Evolutionary conservation across 2,329 filamentous ascomycete genomes (phyloP), one percentile per base, ranked within the genome.

Genomic region (Knufia fluminis): DNA sequence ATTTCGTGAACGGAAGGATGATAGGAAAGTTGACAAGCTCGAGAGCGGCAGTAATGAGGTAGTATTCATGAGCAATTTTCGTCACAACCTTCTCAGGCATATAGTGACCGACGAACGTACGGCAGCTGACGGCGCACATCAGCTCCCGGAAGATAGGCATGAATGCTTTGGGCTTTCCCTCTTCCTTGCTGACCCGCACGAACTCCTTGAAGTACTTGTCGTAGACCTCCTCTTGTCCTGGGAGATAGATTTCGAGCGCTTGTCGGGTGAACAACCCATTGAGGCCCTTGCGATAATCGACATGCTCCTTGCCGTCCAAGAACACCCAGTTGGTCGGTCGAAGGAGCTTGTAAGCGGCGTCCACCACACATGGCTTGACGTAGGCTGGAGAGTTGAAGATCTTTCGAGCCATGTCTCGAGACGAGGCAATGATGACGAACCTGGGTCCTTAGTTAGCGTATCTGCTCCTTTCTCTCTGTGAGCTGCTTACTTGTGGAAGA

Each of bases 11-110:
- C 33, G 91, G 91, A 35, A 97, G 70, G 65, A 97, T 96, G 70
- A 97, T 85, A 52, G 92, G 91, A 74, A 97, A 95, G 75, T 97
- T 97, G 75, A 98, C 92, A 41, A 97, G 79, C 69, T 98, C 92
- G 59, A 97, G 79, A 19, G 92, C 92, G 51, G 86, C 91, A 12
- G 92, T 97, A 65, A 97, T 94, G 57, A 91, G 79, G 70, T 94
- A 97, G 73, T 95, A 98, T 70, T 97, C 90, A 68, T 95, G 85
- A 54, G 91, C 85, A 57, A 97, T 92, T 74, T 86, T 90, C 78
- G 94, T 91, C 62, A 97, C 83, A 43, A 85, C 81, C 65, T 88
- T 85, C 52, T 95, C 86, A 40, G 84, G 82, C 68, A 96, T 91
- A 72, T 97, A 97, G 73, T 95, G 83, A 36, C 92, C 92, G 54